These are phyloP conservation scores for Lyophyllum decastes DNA, from an alignment of 768 basidiomycete species.

Conservation along the genomic window DNA sequence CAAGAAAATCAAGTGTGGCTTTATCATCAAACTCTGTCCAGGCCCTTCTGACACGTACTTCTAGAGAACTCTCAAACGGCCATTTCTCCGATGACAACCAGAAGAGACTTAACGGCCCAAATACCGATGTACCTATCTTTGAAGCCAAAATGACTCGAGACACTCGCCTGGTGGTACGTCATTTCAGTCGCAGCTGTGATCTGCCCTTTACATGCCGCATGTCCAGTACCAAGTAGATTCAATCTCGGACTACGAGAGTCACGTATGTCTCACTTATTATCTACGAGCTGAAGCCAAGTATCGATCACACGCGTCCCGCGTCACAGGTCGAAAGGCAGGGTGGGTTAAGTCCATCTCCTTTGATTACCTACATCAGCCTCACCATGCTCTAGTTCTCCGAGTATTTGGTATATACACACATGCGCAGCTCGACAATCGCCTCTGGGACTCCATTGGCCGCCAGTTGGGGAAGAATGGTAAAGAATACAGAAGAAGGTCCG, in stretches of 20 bases:
- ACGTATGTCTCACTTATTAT: not conserved
- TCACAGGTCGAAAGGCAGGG: constrained; percentile 17
- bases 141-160: constrained; percentile 18
- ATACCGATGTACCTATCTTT: constrained; percentile 15
- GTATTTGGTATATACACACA: constrained; percentile 31
- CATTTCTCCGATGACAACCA: constrained; percentile 17
- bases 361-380: not conserved
- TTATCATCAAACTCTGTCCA: not conserved
- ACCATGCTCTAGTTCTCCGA: constrained; percentile 9
- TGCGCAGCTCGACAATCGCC: constrained; percentile 35
- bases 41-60: not conserved
- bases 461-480: constrained; percentile 41
- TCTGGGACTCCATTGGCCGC: constrained; percentile 39
- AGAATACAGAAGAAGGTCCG: constrained; percentile 55
- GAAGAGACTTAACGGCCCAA: constrained; percentile 11
- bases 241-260: constrained; percentile 9
- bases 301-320: not conserved
- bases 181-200: not conserved
- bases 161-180: constrained; percentile 14
- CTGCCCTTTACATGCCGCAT: not conserved
- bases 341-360: not conserved
- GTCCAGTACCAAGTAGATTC: constrained; percentile 19
- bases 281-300: not conserved
- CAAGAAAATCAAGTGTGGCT: constrained; percentile 68
- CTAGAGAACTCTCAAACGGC: constrained; percentile 59